phyloP scores from a whole-genome alignment of 2,329 filamentous ascomycete genomes.

The Xylaria polymorpha region DNA sequence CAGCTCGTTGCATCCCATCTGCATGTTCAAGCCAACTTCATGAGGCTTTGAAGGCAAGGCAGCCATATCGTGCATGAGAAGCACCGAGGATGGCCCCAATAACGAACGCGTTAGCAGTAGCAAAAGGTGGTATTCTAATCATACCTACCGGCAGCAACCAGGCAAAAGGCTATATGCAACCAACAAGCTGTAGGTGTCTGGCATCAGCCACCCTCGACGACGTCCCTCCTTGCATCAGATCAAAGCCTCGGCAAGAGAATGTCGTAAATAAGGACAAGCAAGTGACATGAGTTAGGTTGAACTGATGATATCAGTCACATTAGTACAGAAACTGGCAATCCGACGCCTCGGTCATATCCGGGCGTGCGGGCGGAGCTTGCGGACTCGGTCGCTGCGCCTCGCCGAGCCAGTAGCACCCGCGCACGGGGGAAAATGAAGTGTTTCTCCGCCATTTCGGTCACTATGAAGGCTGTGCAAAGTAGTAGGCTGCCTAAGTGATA shows the following conservation, averaged over 20 bases:
- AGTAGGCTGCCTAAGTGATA: neutral
- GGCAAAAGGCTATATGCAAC: neutral
- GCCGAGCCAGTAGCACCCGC: slow-evolving; percentile 19
- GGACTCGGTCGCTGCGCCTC: slow-evolving; percentile 34
- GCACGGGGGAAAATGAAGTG: neutral
- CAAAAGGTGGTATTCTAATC: neutral
- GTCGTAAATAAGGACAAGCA: slow-evolving; percentile 5
- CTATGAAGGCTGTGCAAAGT: slow-evolving; percentile 31
- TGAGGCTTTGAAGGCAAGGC: neutral
- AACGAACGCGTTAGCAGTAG: neutral
- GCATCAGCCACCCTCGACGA: neutral
- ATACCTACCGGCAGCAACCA: neutral
- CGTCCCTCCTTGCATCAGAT: slow-evolving; percentile 11
- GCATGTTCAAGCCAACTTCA: neutral
- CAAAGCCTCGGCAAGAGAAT: neutral
- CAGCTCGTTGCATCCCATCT: neutral
- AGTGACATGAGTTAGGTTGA: neutral
- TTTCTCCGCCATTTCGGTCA: slow-evolving; percentile 17
- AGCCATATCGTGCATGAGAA: slow-evolving; percentile 7
- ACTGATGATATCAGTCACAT: neutral
- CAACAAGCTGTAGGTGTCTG: neutral
- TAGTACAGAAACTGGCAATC: neutral
- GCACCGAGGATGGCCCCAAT: neutral
- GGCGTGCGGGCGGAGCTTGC: slow-evolving; percentile 18
- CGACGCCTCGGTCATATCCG: slow-evolving; percentile 14